Conservation (phyloP, 1,139 yeast genomes). For the Protomyces macrosporus region DNA sequence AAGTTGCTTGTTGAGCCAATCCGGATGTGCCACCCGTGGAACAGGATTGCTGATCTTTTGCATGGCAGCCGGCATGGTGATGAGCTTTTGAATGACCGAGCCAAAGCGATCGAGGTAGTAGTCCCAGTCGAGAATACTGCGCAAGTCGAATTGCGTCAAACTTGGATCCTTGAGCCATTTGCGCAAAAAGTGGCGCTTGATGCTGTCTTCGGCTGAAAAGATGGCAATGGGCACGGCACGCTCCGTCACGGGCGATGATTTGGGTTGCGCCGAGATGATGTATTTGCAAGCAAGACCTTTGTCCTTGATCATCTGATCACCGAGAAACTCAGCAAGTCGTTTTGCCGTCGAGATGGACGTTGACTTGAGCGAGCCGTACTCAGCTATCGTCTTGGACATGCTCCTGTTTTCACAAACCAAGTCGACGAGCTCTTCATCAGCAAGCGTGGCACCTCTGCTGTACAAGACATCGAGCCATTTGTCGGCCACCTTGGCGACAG, state of each 20-base stretch:
- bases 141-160: constrained; percentile 77
- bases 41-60: constrained; percentile 90
- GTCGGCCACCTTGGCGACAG: constrained; percentile 89
- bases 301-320: constrained; percentile 96
- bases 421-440: constrained; percentile 89
- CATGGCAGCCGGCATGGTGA: constrained; percentile 94
- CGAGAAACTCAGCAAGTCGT: constrained; percentile 88
- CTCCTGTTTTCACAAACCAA: constrained; percentile 93
- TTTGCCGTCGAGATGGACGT: constrained; percentile 94
- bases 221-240: constrained; percentile 96
- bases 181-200: constrained; percentile 60
- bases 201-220: constrained; percentile 69
- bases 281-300: constrained; percentile 94
- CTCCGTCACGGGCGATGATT: constrained; percentile 87
- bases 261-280: constrained; percentile 79
- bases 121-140: constrained; percentile 87
- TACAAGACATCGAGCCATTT: constrained; percentile 94
- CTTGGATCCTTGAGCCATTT: constrained; percentile 84
- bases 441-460: constrained; percentile 77
- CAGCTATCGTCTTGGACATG: constrained; percentile 87
- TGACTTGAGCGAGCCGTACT: constrained; percentile 85
- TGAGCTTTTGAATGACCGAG: constrained; percentile 88
- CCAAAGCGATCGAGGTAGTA: constrained; percentile 88
- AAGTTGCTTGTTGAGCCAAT: constrained; percentile 76
- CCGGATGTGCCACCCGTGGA: constrained; percentile 90